Evolutionary conservation across 257 asterid species (phyloP).

Genomic region (Solanum piurae): DNA sequence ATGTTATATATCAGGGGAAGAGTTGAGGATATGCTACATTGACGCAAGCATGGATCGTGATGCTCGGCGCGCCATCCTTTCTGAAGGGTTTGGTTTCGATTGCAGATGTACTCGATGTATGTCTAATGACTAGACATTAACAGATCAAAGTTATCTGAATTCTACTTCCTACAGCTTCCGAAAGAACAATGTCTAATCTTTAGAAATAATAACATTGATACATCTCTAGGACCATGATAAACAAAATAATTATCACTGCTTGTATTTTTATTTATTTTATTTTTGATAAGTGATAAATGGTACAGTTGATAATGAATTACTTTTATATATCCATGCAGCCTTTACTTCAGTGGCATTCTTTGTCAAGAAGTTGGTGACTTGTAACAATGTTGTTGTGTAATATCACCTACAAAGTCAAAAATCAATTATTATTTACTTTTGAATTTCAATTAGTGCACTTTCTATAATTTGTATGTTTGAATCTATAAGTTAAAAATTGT

Average conservation of each 20-base stretch:
- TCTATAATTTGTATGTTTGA: neutral
- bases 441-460: neutral
- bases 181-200: neutral
- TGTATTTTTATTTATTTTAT: neutral
- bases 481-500: neutral
- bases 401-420: neutral
- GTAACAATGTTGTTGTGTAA: neutral
- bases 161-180: neutral
- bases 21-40: slow-evolving; percentile 70
- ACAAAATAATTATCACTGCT: neutral
- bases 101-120: slow-evolving; percentile 72
- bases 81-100: slow-evolving; percentile 61
- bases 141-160: neutral
- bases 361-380: neutral
- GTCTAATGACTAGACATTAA: slow-evolving; percentile 33
- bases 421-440: neutral
- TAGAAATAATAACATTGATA: neutral
- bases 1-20: slow-evolving; percentile 53
- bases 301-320: neutral
- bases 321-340: neutral
- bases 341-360: neutral
- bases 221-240: neutral
- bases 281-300: neutral
- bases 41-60: slow-evolving; percentile 77
- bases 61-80: slow-evolving; percentile 51